Conservation (phyloP, 768 basidiomycete genomes). For the Suillus bovinus region DNA sequence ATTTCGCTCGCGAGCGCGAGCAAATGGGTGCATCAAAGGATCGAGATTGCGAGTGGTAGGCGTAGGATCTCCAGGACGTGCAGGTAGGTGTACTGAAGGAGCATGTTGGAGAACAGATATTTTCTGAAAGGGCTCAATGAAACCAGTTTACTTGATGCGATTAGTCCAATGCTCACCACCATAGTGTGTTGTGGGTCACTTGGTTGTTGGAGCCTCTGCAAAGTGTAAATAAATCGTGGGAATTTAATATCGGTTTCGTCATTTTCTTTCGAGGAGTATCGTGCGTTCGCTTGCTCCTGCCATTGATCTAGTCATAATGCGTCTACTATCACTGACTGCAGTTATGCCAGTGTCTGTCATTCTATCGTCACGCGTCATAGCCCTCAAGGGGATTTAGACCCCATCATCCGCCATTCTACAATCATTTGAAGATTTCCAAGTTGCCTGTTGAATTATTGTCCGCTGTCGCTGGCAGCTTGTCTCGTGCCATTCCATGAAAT, state of each 20-base stretch:
- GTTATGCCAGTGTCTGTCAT: neutral
- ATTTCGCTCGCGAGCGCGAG: conserved; percentile 39
- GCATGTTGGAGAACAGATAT: conserved; percentile 87
- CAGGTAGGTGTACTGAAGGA: conserved; percentile 69
- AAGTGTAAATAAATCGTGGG: neutral
- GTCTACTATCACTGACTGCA: neutral
- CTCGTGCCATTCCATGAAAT: neutral
- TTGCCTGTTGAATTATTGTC: neutral
- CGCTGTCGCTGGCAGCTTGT: neutral
- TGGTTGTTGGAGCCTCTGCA: too few species aligned
- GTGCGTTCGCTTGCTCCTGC: neutral
- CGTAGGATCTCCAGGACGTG: conserved; percentile 78
- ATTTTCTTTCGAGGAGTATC: neutral
- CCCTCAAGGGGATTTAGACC: neutral
- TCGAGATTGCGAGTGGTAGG: conserved; percentile 91
- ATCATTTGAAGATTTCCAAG: neutral
- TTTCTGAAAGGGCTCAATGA: conserved; percentile 51
- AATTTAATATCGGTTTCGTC: neutral
- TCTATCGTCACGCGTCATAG: too few species aligned
- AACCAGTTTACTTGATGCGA: conserved; percentile 4
- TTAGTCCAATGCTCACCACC: conserved; percentile 8
- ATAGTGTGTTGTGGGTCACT: too few species aligned
- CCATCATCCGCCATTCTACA: too few species aligned
- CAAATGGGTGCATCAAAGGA: conserved; percentile 94
- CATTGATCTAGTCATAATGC: neutral